Evolutionary conservation across 202 grass and related monocot species (phyloP).

Genomic region (Alloteropsis angusta): DNA sequence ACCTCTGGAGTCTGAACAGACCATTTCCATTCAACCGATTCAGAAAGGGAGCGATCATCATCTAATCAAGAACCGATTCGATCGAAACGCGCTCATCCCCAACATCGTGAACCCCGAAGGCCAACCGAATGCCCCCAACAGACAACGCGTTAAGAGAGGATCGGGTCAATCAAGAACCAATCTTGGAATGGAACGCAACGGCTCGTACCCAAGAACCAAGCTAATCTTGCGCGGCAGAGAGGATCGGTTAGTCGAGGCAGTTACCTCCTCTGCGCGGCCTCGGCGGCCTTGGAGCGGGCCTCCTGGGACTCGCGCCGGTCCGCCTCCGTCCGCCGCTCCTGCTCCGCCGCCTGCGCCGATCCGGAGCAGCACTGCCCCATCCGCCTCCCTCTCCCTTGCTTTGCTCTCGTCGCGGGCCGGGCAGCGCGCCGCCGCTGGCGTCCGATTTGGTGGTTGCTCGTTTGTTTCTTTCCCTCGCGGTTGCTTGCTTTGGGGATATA

Average conservation of each 20-base stretch:
- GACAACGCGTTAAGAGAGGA: background rate
- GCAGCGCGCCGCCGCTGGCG: no score
- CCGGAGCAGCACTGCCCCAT: conserved; percentile 93
- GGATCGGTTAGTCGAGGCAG: background rate
- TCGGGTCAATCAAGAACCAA: background rate
- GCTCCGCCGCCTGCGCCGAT: conserved; percentile 41
- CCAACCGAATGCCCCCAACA: background rate
- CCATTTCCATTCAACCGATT: background rate
- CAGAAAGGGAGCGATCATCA: background rate
- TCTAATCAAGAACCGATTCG: background rate
- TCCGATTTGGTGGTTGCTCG: background rate
- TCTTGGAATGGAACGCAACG: background rate
- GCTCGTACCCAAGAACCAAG: background rate
- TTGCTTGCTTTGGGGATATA: conserved; percentile 19
- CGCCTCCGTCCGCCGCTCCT: conserved; percentile 40
- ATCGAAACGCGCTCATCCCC: background rate
- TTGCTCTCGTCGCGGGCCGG: background rate
- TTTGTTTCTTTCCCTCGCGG: background rate
- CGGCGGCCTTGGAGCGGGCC: conserved; percentile 64
- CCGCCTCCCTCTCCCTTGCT: background rate
- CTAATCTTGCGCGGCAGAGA: background rate
- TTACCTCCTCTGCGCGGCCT: conserved; percentile 79
- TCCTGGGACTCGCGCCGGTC: conserved; percentile 56
- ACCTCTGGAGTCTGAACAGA: no score
- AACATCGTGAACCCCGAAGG: background rate